Percentiles rank a stretch among this genome's conserved stretches.
These are phyloP conservation scores for Acanthamoeba healyi DNA, from an alignment of 208 protist genomes.

Conservation along the genomic window DNA sequence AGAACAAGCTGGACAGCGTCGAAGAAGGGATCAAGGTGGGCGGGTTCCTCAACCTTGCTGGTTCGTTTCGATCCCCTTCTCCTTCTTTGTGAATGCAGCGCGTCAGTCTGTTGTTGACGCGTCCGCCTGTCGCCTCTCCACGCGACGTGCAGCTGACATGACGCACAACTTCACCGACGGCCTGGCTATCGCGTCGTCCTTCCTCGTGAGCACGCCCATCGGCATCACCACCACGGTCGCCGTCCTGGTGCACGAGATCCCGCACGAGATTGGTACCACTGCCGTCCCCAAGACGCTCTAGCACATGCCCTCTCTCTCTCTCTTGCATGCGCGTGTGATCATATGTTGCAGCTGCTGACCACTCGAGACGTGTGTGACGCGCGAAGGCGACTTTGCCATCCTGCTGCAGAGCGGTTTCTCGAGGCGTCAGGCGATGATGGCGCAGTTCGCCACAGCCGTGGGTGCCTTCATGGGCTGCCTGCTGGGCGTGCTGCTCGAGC, in stretches of 20 bases:
- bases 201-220: conserved; percentile 59
- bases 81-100: neutral
- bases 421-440: conserved; percentile 79
- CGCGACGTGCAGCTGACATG: conserved; percentile 82
- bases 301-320: neutral
- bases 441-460: conserved; percentile 84
- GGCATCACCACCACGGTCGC: conserved; percentile 84
- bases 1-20: neutral
- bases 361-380: neutral
- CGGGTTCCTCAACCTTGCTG: conserved; percentile 53
- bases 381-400: conserved; percentile 84
- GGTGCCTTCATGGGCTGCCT: conserved; percentile 77
- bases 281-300: neutral
- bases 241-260: conserved; percentile 86
- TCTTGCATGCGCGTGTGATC: neutral
- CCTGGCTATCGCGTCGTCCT: conserved; percentile 84
- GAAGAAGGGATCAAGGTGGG: conserved; percentile 19
- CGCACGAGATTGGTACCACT: conserved; percentile 84
- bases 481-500: conserved; percentile 59
- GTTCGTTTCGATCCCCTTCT: neutral
- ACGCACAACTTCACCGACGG: conserved; percentile 89
- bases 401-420: conserved; percentile 82
- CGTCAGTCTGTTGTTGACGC: no score
- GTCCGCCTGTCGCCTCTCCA: no score
- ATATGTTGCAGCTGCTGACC: no score